Evolutionary conservation across 176 grass and related monocot genomes (phyloP).

Genomic region (Oryza coarctata): DNA sequence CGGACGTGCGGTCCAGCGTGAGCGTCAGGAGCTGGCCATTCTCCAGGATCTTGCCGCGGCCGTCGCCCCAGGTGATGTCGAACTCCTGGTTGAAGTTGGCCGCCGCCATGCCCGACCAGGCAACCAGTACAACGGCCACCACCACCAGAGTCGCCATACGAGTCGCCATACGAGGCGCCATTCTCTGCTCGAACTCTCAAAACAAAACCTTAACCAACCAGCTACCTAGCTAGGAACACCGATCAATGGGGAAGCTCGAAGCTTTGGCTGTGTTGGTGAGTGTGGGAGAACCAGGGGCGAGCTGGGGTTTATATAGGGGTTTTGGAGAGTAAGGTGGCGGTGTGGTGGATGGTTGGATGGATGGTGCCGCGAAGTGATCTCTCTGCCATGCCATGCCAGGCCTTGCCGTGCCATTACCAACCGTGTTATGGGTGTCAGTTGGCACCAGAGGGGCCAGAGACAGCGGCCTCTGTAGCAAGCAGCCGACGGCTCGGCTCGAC

Average conservation of each 20-base stretch:
- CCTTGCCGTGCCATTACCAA: not conserved
- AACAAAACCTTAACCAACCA: too few relatives aligned
- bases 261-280: not conserved
- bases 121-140: not conserved
- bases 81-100: slow-evolving; percentile 66
- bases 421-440: slow-evolving; percentile 43
- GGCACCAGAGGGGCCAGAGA: slow-evolving; percentile 47
- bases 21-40: slow-evolving; percentile 62
- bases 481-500: not conserved
- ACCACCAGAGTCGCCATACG: not conserved
- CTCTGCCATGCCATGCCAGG: not conserved
- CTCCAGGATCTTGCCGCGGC: slow-evolving; percentile 57
- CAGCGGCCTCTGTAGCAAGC: slow-evolving; percentile 31
- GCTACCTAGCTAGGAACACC: not conserved
- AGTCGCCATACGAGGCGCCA: slow-evolving; percentile 12
- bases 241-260: not conserved
- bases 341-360: slow-evolving; percentile 21
- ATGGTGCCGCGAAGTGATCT: slow-evolving; percentile 25
- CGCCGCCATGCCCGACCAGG: slow-evolving; percentile 12
- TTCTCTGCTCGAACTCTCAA: not conserved
- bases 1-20: slow-evolving; percentile 62
- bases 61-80: slow-evolving; percentile 81
- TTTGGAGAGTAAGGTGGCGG: not conserved
- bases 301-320: slow-evolving; percentile 66
- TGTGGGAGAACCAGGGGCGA: slow-evolving; percentile 2